These are phyloP conservation scores for Chimonanthus praecox DNA, from an alignment of 164 flowering plant species.

Conservation along the genomic window DNA sequence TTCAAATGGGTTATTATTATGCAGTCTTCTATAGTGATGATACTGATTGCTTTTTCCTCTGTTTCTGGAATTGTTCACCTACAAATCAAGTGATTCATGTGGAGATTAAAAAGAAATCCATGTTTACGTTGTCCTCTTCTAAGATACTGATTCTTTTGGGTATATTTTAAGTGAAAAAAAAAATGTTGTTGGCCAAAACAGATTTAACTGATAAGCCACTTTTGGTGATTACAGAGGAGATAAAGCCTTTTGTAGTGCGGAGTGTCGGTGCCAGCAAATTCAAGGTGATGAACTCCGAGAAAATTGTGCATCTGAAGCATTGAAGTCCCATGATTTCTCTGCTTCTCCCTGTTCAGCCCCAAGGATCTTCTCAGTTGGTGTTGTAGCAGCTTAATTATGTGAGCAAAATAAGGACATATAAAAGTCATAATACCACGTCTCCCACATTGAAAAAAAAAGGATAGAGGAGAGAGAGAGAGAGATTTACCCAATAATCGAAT, in stretches of 20 bases:
- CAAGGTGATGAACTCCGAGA: conserved; percentile 37
- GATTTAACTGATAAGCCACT: not conserved
- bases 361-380: conserved; percentile 34
- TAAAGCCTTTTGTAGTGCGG: conserved; percentile 56
- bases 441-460: not conserved
- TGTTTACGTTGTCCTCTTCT: no score
- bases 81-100: not conserved
- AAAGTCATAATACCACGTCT: not conserved
- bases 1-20: not conserved
- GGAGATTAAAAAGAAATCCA: not conserved
- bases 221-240: conserved; percentile 46
- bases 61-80: not conserved
- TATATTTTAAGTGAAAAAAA: not conserved
- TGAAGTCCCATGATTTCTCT: conserved; percentile 31
- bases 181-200: not conserved
- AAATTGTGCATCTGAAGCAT: conserved; percentile 26
- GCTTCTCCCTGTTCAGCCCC: conserved; percentile 47
- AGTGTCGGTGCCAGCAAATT: conserved; percentile 51
- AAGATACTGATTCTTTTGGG: not conserved
- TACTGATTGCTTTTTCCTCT: not conserved
- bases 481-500: not conserved
- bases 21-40: not conserved
- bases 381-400: conserved; percentile 37
- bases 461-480: not conserved
- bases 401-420: not conserved